These are phyloP conservation scores for Perkinsus chesapeaki DNA, from an alignment of 169 alveolate genomes.

Conservation along the genomic window DNA sequence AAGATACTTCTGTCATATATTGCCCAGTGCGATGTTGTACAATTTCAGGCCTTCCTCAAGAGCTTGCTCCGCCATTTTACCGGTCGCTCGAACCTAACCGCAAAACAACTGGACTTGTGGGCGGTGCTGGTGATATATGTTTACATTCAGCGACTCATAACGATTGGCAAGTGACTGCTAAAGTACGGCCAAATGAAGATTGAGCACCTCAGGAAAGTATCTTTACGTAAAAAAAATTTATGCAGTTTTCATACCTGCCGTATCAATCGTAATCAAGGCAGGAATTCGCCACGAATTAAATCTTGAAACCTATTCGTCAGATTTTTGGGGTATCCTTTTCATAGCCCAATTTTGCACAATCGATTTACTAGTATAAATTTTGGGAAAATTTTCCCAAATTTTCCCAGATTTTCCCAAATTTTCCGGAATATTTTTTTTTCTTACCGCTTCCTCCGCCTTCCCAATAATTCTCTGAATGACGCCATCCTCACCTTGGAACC, in stretches of 20 bases:
- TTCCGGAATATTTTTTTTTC: neutral
- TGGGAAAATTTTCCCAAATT: neutral
- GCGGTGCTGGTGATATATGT: too few species aligned
- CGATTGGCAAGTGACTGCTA: neutral
- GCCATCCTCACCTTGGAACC: neutral
- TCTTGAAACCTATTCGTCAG: too few species aligned
- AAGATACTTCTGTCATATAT: neutral
- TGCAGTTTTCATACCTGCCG: neutral
- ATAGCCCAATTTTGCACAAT: too few species aligned
- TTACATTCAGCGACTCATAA: too few species aligned
- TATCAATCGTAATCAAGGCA: neutral
- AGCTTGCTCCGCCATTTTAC: neutral
- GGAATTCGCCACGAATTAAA: neutral
- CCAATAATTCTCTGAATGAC: neutral
- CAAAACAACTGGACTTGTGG: too few species aligned
- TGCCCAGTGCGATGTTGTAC: neutral
- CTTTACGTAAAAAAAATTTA: neutral
- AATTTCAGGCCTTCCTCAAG: neutral
- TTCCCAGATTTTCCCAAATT: neutral
- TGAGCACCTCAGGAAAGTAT: too few species aligned
- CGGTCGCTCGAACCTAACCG: neutral
- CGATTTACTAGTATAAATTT: neutral
- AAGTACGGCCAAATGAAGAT: neutral
- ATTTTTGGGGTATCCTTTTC: too few species aligned
- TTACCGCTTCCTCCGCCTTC: neutral